Evolutionary conservation across 306 rosid genomes (phyloP).

Genomic region (Prunus kanzakura): DNA sequence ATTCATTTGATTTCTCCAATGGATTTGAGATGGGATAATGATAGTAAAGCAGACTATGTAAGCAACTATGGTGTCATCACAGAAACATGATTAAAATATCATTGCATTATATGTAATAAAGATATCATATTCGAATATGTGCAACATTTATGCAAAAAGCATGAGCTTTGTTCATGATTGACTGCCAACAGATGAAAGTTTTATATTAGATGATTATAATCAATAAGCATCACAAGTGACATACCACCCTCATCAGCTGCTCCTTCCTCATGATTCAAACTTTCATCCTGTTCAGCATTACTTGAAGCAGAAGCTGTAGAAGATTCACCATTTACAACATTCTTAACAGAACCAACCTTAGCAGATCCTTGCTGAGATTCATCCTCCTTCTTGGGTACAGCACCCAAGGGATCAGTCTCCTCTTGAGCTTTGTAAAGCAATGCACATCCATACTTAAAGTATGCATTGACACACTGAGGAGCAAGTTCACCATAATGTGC

Average conservation of each 20-base stretch:
- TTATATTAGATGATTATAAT: not conserved
- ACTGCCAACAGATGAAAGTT: not conserved
- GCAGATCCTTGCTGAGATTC: constrained; percentile 54
- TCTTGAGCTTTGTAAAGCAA: constrained; percentile 89
- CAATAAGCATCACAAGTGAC: constrained; percentile 8
- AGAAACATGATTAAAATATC: not conserved
- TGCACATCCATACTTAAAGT: constrained; percentile 89
- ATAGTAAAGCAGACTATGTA: not conserved
- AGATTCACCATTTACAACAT: constrained; percentile 58
- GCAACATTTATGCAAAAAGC: not conserved
- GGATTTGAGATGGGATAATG: not conserved
- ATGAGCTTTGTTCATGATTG: not conserved
- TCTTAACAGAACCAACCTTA: constrained; percentile 58
- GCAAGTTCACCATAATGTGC: constrained; percentile 80
- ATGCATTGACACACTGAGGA: constrained; percentile 74
- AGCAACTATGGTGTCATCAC: not conserved
- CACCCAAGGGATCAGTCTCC: constrained; percentile 88
- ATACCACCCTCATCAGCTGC: constrained; percentile 60
- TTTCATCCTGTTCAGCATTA: constrained; percentile 46
- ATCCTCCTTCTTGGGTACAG: constrained; percentile 78
- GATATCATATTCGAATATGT: not conserved
- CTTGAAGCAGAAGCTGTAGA: constrained; percentile 56
- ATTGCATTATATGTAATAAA: not conserved
- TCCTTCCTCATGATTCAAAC: constrained; percentile 41
- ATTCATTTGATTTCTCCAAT: not conserved